Conservation (phyloP, 164 flowering plant genomes). For the Annona squamosa region DNA sequence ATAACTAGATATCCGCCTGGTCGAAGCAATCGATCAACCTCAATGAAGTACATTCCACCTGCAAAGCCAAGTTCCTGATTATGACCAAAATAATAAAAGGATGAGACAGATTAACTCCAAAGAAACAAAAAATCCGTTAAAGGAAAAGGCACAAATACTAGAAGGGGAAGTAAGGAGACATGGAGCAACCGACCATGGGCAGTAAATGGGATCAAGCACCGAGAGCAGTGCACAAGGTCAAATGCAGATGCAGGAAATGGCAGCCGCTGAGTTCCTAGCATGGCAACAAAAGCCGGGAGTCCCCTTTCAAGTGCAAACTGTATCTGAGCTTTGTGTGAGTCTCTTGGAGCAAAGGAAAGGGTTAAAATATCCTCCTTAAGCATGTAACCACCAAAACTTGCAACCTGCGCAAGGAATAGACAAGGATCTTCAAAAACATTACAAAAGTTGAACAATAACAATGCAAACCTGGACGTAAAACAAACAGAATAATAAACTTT, state of each 20-base stretch:
- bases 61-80: constrained; percentile 23
- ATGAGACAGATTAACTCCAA: not conserved
- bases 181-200: constrained; percentile 71
- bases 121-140: not conserved
- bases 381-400: constrained; percentile 89
- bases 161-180: not conserved
- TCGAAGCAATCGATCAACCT: constrained; percentile 89
- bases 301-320: constrained; percentile 97
- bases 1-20: constrained; percentile 92
- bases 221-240: constrained; percentile 92
- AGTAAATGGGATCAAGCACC: constrained; percentile 92
- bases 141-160: not conserved
- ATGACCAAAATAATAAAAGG: constrained; percentile 9
- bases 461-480: not conserved
- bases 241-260: constrained; percentile 91
- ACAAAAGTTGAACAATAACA: not conserved
- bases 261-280: constrained; percentile 96
- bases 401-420: constrained; percentile 52
- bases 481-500: constrained; percentile 7
- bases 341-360: constrained; percentile 97
- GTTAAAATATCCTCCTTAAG: constrained; percentile 63
- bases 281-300: constrained; percentile 89
- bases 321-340: constrained; percentile 95
- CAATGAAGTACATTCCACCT: constrained; percentile 94
- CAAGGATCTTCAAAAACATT: not conserved